Evolutionary conservation across 1,284 basidiomycete genomes (phyloP).

Genomic region (Trichosporon ovoides): DNA sequence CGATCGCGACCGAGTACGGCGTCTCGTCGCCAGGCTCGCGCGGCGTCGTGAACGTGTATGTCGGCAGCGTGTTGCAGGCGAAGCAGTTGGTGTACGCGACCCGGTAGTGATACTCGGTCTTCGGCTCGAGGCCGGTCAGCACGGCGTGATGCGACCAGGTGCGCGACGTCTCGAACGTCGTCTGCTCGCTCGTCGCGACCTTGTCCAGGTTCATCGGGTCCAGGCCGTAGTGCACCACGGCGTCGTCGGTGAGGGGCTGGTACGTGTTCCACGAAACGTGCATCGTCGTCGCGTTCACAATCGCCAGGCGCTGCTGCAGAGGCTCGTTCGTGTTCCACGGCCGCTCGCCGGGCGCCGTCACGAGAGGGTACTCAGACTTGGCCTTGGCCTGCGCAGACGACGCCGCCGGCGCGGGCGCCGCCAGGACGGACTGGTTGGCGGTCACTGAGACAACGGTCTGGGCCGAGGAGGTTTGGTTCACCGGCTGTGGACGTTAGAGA

Average conservation of each 20-base stretch:
- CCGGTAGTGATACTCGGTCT: slow-evolving; percentile 29
- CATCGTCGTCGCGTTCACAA: slow-evolving; percentile 21
- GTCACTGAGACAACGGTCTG: background rate
- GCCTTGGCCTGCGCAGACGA: too few relatives aligned
- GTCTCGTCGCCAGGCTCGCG: slow-evolving; percentile 18
- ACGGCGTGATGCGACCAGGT: slow-evolving; percentile 26
- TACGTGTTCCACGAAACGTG: slow-evolving; percentile 30
- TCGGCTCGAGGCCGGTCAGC: slow-evolving; percentile 22
- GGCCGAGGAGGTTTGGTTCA: background rate
- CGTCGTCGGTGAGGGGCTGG: slow-evolving; percentile 14
- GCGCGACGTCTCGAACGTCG: slow-evolving; percentile 23
- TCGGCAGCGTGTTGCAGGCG: slow-evolving; percentile 26
- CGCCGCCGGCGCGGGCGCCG: too few relatives aligned
- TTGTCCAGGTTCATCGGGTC: slow-evolving; percentile 24
- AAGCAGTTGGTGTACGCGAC: slow-evolving; percentile 28
- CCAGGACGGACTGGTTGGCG: background rate
- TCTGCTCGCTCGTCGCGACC: slow-evolving; percentile 13
- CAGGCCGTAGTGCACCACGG: slow-evolving; percentile 21
- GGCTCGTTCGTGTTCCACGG: slow-evolving; percentile 26
- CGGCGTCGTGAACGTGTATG: slow-evolving; percentile 27
- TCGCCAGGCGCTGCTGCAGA: slow-evolving; percentile 28
- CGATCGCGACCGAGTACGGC: slow-evolving; percentile 25
- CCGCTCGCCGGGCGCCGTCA: slow-evolving; percentile 19
- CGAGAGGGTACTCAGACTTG: slow-evolving; percentile 15
- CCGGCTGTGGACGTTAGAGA: background rate